Conservation (phyloP, 2,329 filamentous ascomycete genomes). For the Exophiala sideris region DNA sequence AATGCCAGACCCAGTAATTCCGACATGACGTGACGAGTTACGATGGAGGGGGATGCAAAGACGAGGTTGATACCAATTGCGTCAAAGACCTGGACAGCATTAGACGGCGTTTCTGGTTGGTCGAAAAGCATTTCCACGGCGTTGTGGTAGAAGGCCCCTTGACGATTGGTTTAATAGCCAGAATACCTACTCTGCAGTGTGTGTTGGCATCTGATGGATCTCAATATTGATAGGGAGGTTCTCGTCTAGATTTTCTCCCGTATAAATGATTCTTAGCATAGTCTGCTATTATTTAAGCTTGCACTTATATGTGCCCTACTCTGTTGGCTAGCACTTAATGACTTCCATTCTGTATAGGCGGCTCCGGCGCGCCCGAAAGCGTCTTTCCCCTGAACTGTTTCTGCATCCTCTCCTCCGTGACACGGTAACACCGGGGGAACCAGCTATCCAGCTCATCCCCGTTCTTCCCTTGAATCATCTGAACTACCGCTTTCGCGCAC, state of each 20-base stretch:
- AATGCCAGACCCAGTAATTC: constrained; percentile 49
- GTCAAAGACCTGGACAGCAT: too few species aligned
- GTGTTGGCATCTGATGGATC: too few species aligned
- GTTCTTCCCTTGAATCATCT: constrained; percentile 18
- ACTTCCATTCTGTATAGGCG: neutral
- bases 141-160: too few species aligned
- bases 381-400: constrained; percentile 19
- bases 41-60: neutral
- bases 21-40: constrained; percentile 4
- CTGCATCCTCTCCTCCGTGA: constrained; percentile 19
- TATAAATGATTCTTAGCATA: too few species aligned
- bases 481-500: constrained; percentile 20
- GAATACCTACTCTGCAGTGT: too few species aligned
- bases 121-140: too few species aligned
- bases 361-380: constrained; percentile 8
- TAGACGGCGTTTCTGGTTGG: too few species aligned
- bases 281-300: too few species aligned
- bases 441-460: constrained; percentile 13
- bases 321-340: neutral
- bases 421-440: constrained; percentile 24
- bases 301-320: too few species aligned
- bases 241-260: too few species aligned
- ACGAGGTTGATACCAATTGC: neutral
- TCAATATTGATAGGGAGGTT: too few species aligned
- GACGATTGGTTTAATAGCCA: too few species aligned